Base-by-base conservation (phyloP, 1,139 yeast species). In the Debaryomycetaceae sp. region DNA sequence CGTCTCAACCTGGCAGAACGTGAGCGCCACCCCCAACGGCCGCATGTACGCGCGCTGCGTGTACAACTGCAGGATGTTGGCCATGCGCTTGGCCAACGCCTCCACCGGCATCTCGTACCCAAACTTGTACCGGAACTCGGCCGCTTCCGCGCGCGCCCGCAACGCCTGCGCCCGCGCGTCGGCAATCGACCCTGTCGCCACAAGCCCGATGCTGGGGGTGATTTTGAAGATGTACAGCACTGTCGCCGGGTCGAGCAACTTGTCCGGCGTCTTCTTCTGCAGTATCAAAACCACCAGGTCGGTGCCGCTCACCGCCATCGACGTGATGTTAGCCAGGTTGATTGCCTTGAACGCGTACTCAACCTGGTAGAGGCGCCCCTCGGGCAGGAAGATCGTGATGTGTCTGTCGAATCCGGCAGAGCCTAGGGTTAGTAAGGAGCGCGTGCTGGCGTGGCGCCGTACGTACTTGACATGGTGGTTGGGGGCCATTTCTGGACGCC, bases 41-140 rank as follows among this genome's bases (percentile, higher is more conserved):
- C 98, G 78, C 97, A 91, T 91, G 58, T 91, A 91, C n/a, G 98
- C 98, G 53, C 97, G 75, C 61, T 91, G 98, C 27, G 98, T 91
- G 58, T 88, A 91, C 42, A 91, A 77, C 65, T 91, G 98, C 29
- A 95, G 83, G 49, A 88, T 64, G 53, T 91, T 91, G 37, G 97
- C 98, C 83, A 91, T 82, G 53, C 96, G 75, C 65, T 89, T 91
- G 30, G 96, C 88, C 48, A 91, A 69, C 30, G 84, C 88, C 52
- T 88, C 96, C 42, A 86, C 88, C 2, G 98, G 97, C 86, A 91
- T 89, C 51, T 86, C 96, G 54, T 88, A 91, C 20, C 98, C 98
- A 55, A 85, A 85, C 55, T 84, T 83, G 63, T 91, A 89, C 50
- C 86, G 75, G 65, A 86, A 91, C 54, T 91, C 97, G 11, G 95